Conservation (phyloP, 179 eudicot species). For the Gypsophila paniculata region DNA sequence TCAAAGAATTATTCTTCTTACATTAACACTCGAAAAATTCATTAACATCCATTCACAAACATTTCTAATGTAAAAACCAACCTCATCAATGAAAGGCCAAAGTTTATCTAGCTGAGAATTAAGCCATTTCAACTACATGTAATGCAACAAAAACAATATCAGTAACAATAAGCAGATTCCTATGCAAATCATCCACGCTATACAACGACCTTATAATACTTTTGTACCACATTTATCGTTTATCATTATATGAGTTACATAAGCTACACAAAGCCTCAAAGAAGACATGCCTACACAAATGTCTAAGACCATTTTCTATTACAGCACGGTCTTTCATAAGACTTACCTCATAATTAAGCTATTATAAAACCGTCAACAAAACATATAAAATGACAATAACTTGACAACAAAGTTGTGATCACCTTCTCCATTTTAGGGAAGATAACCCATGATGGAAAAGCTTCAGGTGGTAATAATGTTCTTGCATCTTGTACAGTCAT, state of each 20-base stretch:
- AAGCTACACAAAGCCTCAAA: too few relatives aligned
- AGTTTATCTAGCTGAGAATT: conserved; percentile 64
- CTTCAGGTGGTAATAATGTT: conserved; percentile 55
- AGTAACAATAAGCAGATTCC: conserved; percentile 10
- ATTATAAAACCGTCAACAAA: not conserved
- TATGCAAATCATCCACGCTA: not conserved
- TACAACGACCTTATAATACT: too few relatives aligned
- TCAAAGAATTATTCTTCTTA: conserved; percentile 10
- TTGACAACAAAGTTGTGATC: conserved; percentile 17
- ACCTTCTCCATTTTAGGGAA: conserved; percentile 74
- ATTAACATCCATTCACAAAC: not conserved
- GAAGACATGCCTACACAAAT: too few relatives aligned
- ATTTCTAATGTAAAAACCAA: conserved; percentile 15
- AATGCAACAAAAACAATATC: conserved; percentile 2
- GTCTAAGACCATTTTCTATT: too few relatives aligned
- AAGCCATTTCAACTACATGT: conserved; percentile 75
- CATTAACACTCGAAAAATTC: conserved; percentile 11
- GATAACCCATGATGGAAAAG: conserved; percentile 76
- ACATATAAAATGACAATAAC: not conserved
- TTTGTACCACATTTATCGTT: too few relatives aligned
- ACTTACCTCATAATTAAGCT: too few relatives aligned
- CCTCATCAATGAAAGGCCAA: conserved; percentile 88
- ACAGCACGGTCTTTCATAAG: too few relatives aligned
- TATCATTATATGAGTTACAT: too few relatives aligned
- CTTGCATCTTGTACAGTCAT: conserved; percentile 75